Conservation (phyloP, 768 basidiomycete species). For the Rhodotorula kratochvilovae region DNA sequence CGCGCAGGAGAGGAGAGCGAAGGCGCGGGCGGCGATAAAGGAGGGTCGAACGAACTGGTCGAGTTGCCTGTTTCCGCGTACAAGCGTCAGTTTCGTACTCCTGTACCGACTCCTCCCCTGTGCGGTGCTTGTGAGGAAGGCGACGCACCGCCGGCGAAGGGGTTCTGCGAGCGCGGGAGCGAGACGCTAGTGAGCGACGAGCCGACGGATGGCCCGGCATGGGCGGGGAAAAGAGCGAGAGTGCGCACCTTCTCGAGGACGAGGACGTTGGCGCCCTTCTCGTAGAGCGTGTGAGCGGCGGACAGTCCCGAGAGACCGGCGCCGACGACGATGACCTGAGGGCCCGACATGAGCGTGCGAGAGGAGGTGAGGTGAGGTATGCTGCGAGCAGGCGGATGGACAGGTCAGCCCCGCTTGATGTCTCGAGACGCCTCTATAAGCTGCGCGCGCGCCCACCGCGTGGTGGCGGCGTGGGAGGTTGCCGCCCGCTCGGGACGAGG, state of each 20-base stretch:
- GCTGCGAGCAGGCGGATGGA: too few relatives aligned
- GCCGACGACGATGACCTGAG: conserved; percentile 78
- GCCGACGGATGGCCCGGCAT: background rate
- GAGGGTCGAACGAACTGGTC: background rate
- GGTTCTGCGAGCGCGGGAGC: conserved; percentile 7
- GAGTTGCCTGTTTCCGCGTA: background rate
- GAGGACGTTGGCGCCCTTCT: conserved; percentile 91
- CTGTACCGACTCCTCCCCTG: too few relatives aligned
- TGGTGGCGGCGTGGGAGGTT: too few relatives aligned
- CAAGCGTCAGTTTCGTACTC: background rate
- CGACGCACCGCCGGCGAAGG: conserved; percentile 2
- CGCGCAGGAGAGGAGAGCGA: conserved; percentile 21
- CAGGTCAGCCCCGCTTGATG: too few relatives aligned
- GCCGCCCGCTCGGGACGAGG: too few relatives aligned
- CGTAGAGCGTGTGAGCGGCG: conserved; percentile 93
- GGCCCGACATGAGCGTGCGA: background rate
- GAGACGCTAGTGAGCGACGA: background rate
- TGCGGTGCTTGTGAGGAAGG: background rate
- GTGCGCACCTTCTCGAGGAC: conserved; percentile 70
- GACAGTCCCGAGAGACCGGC: conserved; percentile 85
- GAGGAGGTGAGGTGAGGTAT: too few relatives aligned
- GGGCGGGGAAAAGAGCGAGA: background rate
- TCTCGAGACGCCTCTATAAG: too few relatives aligned
- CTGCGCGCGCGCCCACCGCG: too few relatives aligned
- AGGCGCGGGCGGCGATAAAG: background rate